Percentiles rank a stretch among this genome's conserved stretches.
Evolutionary conservation across 106 monocot genomes (phyloP).

Genomic region (Platanthera guangdongensis): DNA sequence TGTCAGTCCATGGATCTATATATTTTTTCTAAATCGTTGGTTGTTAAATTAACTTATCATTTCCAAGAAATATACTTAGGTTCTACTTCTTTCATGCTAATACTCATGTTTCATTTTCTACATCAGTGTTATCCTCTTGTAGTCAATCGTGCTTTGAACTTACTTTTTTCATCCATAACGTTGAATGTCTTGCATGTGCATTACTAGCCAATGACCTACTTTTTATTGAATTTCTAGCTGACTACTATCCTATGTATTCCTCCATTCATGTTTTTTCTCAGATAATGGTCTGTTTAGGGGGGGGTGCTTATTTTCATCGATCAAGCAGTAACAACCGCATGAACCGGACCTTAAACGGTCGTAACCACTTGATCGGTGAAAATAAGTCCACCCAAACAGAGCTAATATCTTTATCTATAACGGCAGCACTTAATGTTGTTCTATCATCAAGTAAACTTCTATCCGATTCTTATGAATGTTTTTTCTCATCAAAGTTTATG

Average conservation of each 20-base stretch:
- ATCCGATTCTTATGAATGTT: background rate
- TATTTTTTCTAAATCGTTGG: background rate
- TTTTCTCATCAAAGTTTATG: background rate
- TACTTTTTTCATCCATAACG: too few relatives aligned
- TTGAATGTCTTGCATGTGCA: background rate
- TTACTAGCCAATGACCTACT: background rate
- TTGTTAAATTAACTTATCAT: background rate
- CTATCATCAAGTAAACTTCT: conserved; percentile 44
- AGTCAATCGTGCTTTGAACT: background rate
- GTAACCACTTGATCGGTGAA: too few relatives aligned
- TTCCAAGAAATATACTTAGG: background rate
- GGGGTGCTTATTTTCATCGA: too few relatives aligned
- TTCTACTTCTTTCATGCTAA: background rate
- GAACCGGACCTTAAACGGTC: too few relatives aligned
- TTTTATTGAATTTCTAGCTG: background rate
- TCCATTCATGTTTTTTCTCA: conserved; percentile 8
- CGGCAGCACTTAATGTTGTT: conserved; percentile 42
- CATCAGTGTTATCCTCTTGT: background rate
- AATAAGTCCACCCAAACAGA: too few relatives aligned
- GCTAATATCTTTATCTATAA: conserved; percentile 33
- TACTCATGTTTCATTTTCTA: background rate
- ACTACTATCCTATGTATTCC: background rate
- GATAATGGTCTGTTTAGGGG: too few relatives aligned
- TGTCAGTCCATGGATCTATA: background rate
- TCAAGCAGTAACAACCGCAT: too few relatives aligned